Evolutionary conservation across 2,329 filamentous ascomycete genomes (phyloP).

Genomic region (Madurella fahalii): DNA sequence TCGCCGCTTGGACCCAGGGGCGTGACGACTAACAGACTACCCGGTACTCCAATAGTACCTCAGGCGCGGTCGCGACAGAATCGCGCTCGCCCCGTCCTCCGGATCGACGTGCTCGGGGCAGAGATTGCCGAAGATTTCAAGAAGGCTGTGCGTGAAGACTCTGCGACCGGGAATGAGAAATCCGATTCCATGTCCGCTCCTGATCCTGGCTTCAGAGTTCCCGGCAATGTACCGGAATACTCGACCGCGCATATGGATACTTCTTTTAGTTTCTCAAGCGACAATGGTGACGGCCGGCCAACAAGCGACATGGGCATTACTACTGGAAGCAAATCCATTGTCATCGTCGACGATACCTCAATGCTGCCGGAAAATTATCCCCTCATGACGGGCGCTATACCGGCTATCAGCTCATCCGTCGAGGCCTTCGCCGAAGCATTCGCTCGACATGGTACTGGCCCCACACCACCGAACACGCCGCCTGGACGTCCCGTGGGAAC

Average conservation of each 20-base stretch:
- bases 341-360: slow-evolving; percentile 71
- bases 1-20: slow-evolving; percentile 48
- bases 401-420: slow-evolving; percentile 42
- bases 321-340: slow-evolving; percentile 76
- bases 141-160: slow-evolving; percentile 65
- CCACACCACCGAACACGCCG: slow-evolving; percentile 60
- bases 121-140: slow-evolving; percentile 75
- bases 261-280: slow-evolving; percentile 34
- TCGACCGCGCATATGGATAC: slow-evolving; percentile 43
- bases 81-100: slow-evolving; percentile 50
- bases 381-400: slow-evolving; percentile 48
- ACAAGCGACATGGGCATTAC: slow-evolving; percentile 60
- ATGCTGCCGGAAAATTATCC: slow-evolving; percentile 43
- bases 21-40: slow-evolving; percentile 54
- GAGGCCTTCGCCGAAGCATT: slow-evolving; percentile 53
- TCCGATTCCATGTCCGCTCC: slow-evolving; percentile 26
- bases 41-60: slow-evolving; percentile 58
- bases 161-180: slow-evolving; percentile 39
- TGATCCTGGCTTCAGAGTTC: slow-evolving; percentile 24
- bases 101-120: slow-evolving; percentile 80
- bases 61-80: slow-evolving; percentile 45
- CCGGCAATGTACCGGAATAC: slow-evolving; percentile 36
- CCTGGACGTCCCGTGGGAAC: slow-evolving; percentile 44
- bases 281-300: slow-evolving; percentile 37
- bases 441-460: slow-evolving; percentile 46